Evolutionary conservation across 179 eudicot species (phyloP), one percentile per base, ranked within the genome.

Genomic region (Spinacia oleracea): DNA sequence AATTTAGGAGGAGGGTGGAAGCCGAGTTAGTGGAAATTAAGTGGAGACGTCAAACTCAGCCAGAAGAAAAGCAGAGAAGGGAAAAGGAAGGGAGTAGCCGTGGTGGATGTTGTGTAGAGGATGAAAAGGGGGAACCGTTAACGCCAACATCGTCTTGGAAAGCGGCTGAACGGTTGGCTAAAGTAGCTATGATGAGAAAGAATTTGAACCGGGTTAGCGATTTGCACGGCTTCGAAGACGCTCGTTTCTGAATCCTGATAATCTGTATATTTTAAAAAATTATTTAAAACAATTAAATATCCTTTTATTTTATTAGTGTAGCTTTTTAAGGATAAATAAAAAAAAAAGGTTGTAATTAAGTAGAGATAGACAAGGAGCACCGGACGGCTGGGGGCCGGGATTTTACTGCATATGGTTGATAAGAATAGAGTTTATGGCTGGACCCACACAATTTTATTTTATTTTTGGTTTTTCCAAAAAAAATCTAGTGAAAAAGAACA

Each of bases 101-200:
- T 50, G 77, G 73, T 50, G 9, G 75, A 38, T 78, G 79, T 72
- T 59, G 82, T 56, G 53, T 70, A 31, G 81, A 77, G 56, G 91
- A 89, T 48, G 97, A 90, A 27, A 91, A 94, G 31, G 92, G 88
- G 0, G 94, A 95, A 86, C 90, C 90, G 80, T 75, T 93, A 4
- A 91, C 94, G 71, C 97, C 98, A 42, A 91, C 90, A 0, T 93
- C 98, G 83, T 94, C 94, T 72, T 93, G 97, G 98, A 87, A 88
- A 80, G 97, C 97, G 27, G 97, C 97, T 31, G 97, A 91, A 83
- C 85, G 91, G 70, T 88, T 93, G 60, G 97, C 97, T 75, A 93
- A 91, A 60, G 88, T 93, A 9, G 97, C 97, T 0, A 86, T 90
- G 1, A 90, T 91, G 96, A 89, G 90, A 58, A 93, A 93, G 89